Conservation (phyloP, 768 basidiomycete species). For the Asterophora parasitica region DNA sequence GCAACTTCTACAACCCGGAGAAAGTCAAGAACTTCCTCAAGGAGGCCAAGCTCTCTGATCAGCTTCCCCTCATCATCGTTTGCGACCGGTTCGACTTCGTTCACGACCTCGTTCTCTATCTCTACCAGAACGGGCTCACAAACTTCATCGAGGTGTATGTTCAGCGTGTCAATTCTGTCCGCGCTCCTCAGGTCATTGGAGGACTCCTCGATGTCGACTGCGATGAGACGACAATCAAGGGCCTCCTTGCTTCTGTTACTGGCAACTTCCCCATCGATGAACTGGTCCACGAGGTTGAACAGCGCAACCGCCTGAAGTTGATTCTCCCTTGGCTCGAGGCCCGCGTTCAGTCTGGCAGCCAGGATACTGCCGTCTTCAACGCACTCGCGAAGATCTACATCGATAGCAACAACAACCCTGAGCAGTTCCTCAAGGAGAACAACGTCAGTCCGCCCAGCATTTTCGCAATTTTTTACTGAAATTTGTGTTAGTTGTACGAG, state of each 20-base stretch:
- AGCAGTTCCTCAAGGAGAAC: constrained; percentile 97
- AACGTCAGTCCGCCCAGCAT: constrained; percentile 54
- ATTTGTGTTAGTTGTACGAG: constrained; percentile 72
- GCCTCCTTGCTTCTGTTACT: constrained; percentile 87
- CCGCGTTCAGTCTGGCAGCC: constrained; percentile 88
- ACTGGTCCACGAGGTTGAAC: constrained; percentile 95
- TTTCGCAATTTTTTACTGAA: constrained; percentile 5
- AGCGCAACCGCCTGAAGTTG: constrained; percentile 91
- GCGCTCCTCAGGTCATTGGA: constrained; percentile 96
- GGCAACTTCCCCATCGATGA: constrained; percentile 98
- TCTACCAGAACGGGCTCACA: constrained; percentile 94
- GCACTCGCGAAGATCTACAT: constrained; percentile 98
- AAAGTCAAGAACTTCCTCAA: constrained; percentile 99
- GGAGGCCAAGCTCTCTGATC: constrained; percentile 94
- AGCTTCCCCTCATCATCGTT: constrained; percentile 98
- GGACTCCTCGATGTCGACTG: constrained; percentile 97
- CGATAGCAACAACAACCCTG: constrained; percentile 98
- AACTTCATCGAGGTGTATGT: constrained; percentile 99
- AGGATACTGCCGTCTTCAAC: constrained; percentile 93
- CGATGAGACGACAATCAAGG: constrained; percentile 93
- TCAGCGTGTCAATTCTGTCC: constrained; percentile 93
- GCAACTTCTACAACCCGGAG: constrained; percentile 96
- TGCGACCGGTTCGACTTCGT: constrained; percentile 99
- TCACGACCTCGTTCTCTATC: constrained; percentile 95
- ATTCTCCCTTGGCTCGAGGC: constrained; percentile 97